Conservation (phyloP, 2,329 filamentous ascomycete genomes). For the Xylaria polymorpha region DNA sequence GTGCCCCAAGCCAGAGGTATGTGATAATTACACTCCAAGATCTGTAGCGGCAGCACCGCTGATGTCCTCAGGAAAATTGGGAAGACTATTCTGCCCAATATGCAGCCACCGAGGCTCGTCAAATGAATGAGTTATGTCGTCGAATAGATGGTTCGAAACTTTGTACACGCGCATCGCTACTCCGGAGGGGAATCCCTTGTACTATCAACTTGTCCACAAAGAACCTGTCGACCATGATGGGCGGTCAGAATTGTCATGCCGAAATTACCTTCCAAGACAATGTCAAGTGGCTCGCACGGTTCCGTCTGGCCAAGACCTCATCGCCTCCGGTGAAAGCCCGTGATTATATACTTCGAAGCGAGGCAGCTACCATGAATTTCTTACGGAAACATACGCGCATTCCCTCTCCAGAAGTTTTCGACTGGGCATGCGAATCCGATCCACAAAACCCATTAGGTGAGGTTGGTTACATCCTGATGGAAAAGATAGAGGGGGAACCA, state of each 20-base stretch:
- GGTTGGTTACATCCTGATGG: slow-evolving; percentile 57
- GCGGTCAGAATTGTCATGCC: slow-evolving; percentile 47
- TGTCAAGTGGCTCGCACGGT: slow-evolving; percentile 45
- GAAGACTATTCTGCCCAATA: slow-evolving; percentile 34
- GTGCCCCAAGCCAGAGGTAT: slow-evolving; percentile 38
- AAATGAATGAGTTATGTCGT: slow-evolving; percentile 36
- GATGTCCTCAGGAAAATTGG: slow-evolving; percentile 34
- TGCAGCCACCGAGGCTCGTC: slow-evolving; percentile 38
- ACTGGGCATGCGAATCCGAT: slow-evolving; percentile 51
- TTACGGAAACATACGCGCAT: slow-evolving; percentile 52
- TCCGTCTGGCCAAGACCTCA: slow-evolving; percentile 37
- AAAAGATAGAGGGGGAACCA: slow-evolving; percentile 55
- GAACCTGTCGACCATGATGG: slow-evolving; percentile 45
- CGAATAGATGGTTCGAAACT: slow-evolving; percentile 38
- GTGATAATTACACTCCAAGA: not conserved
- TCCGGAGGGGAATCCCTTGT: slow-evolving; percentile 38
- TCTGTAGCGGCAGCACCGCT: not conserved
- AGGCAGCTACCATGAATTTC: slow-evolving; percentile 57
- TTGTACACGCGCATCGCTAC: slow-evolving; percentile 39
- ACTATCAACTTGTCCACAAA: slow-evolving; percentile 39
- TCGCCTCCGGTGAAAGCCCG: too few relatives aligned
- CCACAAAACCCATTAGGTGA: slow-evolving; percentile 51
- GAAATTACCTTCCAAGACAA: slow-evolving; percentile 47
- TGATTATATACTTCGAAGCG: slow-evolving; percentile 55
- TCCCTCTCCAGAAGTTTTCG: slow-evolving; percentile 53